phyloP scores from a whole-genome alignment of 176 grass and related monocot species.

The Avena sativa region DNA sequence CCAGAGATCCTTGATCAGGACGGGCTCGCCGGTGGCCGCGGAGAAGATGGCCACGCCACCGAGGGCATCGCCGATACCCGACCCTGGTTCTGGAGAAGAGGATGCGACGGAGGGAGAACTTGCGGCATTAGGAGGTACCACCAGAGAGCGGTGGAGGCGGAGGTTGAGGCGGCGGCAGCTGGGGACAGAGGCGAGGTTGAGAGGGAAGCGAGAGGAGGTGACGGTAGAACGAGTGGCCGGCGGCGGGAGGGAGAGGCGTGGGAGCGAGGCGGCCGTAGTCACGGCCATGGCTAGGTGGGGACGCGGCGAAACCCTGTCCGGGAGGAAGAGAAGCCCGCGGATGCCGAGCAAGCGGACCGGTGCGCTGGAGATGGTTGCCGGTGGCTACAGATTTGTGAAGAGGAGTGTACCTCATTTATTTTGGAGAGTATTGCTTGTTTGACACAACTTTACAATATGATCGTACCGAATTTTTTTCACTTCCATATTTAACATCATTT shows the following conservation, averaged over 20 bases:
- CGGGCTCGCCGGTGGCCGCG: slow-evolving; percentile 67
- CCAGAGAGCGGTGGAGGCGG: slow-evolving; percentile 28
- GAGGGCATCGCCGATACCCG: slow-evolving; percentile 48
- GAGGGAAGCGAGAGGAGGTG: neutral
- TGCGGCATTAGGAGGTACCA: neutral
- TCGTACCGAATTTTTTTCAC: too few species aligned
- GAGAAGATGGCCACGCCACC: slow-evolving; percentile 60
- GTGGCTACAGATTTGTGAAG: slow-evolving; percentile 17
- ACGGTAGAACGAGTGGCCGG: neutral
- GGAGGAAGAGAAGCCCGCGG: neutral
- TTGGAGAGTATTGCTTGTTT: too few species aligned
- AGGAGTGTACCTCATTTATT: neutral
- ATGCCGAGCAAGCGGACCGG: slow-evolving; percentile 19
- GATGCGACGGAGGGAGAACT: slow-evolving; percentile 34
- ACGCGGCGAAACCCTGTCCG: slow-evolving; percentile 41
- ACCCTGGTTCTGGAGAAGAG: slow-evolving; percentile 5
- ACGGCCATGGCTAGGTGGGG: slow-evolving; percentile 41
- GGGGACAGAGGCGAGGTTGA: neutral
- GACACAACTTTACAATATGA: too few species aligned
- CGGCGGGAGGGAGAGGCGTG: slow-evolving; percentile 19
- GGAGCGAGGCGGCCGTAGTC: slow-evolving; percentile 26
- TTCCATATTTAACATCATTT: too few species aligned
- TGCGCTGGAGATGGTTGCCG: slow-evolving; percentile 17
- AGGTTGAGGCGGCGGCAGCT: neutral
- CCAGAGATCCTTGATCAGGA: slow-evolving; percentile 74